Conservation (phyloP, 768 basidiomycete species). For the Leccinum variicolor region DNA sequence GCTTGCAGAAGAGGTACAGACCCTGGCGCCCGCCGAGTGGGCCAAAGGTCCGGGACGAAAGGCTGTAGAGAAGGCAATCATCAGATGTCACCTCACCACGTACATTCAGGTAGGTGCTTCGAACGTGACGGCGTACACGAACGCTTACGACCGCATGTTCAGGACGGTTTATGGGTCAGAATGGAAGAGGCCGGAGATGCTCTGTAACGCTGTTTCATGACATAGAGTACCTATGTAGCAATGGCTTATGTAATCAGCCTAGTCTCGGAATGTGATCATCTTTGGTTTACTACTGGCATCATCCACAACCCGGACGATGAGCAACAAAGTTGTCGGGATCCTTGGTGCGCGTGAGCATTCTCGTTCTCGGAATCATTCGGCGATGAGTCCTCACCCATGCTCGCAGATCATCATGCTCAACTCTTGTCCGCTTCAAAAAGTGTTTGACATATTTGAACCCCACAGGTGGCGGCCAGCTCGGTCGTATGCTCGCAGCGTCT, state of each 20-base stretch:
- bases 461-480: constrained; percentile 92
- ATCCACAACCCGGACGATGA: constrained; percentile 14
- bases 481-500: constrained; percentile 92
- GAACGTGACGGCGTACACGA: not conserved
- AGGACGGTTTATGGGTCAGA: constrained; percentile 28
- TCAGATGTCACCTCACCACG: constrained; percentile 52
- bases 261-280: not conserved
- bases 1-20: constrained; percentile 45
- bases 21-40: constrained; percentile 47
- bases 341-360: constrained; percentile 29
- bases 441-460: constrained; percentile 1
- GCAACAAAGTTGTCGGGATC: constrained; percentile 25
- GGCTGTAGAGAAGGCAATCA: constrained; percentile 44
- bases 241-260: not conserved
- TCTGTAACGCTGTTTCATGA: not conserved
- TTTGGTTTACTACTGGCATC: not conserved
- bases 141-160: not conserved
- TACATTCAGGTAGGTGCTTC: constrained; percentile 39
- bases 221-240: not conserved
- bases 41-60: constrained; percentile 30
- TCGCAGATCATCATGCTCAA: constrained; percentile 7
- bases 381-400: constrained; percentile 7
- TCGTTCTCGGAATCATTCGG: not conserved
- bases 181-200: constrained; percentile 16
- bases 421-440: not conserved